These are phyloP conservation scores for Ophiostoma sp. DNA, from an alignment of 2,329 filamentous ascomycete genomes.

Conservation along the genomic window DNA sequence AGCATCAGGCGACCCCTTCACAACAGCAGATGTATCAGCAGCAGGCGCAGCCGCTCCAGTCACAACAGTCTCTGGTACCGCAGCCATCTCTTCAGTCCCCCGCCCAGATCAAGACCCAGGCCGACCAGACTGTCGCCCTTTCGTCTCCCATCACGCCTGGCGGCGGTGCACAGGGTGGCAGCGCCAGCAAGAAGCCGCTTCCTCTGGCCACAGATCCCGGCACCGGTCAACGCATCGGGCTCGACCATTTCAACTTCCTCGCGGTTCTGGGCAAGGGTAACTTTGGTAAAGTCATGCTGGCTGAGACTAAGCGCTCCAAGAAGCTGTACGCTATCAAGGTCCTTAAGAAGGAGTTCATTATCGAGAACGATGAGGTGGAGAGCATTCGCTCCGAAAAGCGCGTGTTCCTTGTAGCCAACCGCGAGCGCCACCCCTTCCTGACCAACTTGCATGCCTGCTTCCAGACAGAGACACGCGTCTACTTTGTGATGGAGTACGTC, in stretches of 20 bases:
- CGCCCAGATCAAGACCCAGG: slow-evolving; percentile 38
- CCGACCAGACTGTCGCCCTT: slow-evolving; percentile 33
- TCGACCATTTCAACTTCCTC: slow-evolving; percentile 99
- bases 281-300: slow-evolving; percentile 99
- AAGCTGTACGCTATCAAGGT: slow-evolving; percentile 98
- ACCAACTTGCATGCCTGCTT: slow-evolving; percentile 95
- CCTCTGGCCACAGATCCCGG: slow-evolving; percentile 67
- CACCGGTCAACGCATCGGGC: slow-evolving; percentile 77
- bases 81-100: slow-evolving; percentile 29
- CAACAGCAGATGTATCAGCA: slow-evolving; percentile 21
- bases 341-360: slow-evolving; percentile 99
- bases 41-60: slow-evolving; percentile 32
- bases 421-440: slow-evolving; percentile 92
- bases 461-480: slow-evolving; percentile 96
- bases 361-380: slow-evolving; percentile 98
- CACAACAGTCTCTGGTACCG: slow-evolving; percentile 27
- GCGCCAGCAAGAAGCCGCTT: slow-evolving; percentile 49
- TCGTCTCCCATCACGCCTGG: slow-evolving; percentile 37
- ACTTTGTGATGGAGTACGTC: slow-evolving; percentile 99
- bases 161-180: slow-evolving; percentile 16
- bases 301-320: slow-evolving; percentile 88
- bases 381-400: slow-evolving; percentile 96
- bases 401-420: slow-evolving; percentile 94
- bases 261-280: slow-evolving; percentile 98
- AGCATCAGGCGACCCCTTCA: slow-evolving; percentile 22